These are phyloP conservation scores for Candida koratica DNA, from an alignment of 805 yeast species.

Conservation along the genomic window DNA sequence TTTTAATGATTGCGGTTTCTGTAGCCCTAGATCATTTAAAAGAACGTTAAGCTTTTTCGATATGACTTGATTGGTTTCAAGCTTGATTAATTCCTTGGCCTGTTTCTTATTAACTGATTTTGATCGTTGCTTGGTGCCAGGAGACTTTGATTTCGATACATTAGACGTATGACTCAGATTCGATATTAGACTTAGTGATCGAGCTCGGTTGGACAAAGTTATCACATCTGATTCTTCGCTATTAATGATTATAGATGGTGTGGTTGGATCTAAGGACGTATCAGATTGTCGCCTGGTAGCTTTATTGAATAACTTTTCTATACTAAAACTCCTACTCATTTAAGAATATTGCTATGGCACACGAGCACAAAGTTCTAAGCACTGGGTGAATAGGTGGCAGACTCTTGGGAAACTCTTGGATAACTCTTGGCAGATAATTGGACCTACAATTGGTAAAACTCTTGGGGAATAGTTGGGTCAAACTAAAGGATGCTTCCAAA, in stretches of 20 bases:
- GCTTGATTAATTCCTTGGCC: slow-evolving; percentile 35
- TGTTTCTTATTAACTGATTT: slow-evolving; percentile 22
- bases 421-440: too few species aligned
- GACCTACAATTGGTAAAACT: too few species aligned
- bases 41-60: slow-evolving; percentile 30
- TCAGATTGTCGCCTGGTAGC: slow-evolving; percentile 18
- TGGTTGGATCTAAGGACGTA: slow-evolving; percentile 11
- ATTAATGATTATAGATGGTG: slow-evolving; percentile 6
- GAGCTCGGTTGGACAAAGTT: slow-evolving; percentile 10
- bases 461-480: too few species aligned
- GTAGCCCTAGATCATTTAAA: slow-evolving; percentile 37
- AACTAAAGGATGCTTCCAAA: too few species aligned
- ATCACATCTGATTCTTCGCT: slow-evolving; percentile 5
- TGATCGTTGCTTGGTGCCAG: slow-evolving; percentile 12
- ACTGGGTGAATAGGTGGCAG: too few species aligned
- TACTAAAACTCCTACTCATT: slow-evolving; percentile 7
- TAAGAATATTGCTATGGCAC: not conserved
- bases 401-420: too few species aligned
- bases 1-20: slow-evolving; percentile 35
- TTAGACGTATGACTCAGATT: slow-evolving; percentile 7
- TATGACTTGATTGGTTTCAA: slow-evolving; percentile 36
- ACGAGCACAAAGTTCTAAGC: too few species aligned
- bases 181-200: slow-evolving; percentile 13
- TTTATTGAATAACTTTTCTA: slow-evolving; percentile 15
- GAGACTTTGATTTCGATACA: slow-evolving; percentile 7